Conservation (phyloP, 176 grass and related monocot species). For the Panicum miliaceum region DNA sequence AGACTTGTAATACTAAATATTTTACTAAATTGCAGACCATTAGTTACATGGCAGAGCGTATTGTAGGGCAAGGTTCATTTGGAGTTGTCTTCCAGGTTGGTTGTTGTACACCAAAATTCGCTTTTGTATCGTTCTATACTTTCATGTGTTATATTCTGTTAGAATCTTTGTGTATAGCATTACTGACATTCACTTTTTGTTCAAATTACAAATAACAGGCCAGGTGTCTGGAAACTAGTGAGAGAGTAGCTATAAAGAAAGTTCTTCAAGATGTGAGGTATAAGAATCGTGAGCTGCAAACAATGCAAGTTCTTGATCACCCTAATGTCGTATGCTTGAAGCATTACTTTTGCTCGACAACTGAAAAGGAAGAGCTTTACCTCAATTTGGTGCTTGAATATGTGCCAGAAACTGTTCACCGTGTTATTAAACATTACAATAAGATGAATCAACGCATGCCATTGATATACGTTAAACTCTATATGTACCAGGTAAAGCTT, state of each 20-base stretch:
- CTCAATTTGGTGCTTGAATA: constrained; percentile 91
- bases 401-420: constrained; percentile 84
- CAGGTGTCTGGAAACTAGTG: constrained; percentile 77
- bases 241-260: constrained; percentile 85
- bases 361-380: constrained; percentile 78
- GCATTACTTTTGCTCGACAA: constrained; percentile 81
- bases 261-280: constrained; percentile 84
- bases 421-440: constrained; percentile 77
- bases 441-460: constrained; percentile 80
- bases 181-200: constrained; percentile 5
- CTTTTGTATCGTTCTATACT: not conserved
- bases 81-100: constrained; percentile 84
- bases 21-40: constrained; percentile 66
- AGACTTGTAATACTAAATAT: not conserved
- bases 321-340: constrained; percentile 76
- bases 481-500: constrained; percentile 79
- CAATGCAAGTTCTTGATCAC: constrained; percentile 81
- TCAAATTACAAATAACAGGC: constrained; percentile 56
- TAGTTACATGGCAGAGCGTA: constrained; percentile 86
- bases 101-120: not conserved
- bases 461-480: constrained; percentile 80
- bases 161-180: not conserved
- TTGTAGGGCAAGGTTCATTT: constrained; percentile 85
- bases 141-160: not conserved
- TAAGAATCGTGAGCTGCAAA: constrained; percentile 89